These are phyloP conservation scores for Isoetes taiwanensis DNA, from an alignment of 75 land plant species.

Conservation along the genomic window DNA sequence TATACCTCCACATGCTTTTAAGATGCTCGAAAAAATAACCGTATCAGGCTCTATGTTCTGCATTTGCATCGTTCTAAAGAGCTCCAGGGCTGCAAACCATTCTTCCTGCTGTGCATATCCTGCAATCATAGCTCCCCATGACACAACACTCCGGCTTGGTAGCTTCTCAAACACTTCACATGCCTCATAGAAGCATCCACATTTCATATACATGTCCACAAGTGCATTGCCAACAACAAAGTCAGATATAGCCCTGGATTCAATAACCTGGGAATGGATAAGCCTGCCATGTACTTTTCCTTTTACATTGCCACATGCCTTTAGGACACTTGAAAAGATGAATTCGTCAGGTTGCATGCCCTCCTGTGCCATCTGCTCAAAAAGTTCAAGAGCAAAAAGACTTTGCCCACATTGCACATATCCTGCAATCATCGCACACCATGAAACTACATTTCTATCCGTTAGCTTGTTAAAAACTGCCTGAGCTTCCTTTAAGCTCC, in stretches of 20 bases:
- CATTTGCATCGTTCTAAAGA: conserved; percentile 18
- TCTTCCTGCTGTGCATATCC: conserved; percentile 43
- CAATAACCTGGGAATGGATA: conserved; percentile 29
- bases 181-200: conserved; percentile 31
- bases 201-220: conserved; percentile 44
- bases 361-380: conserved; percentile 9
- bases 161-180: conserved; percentile 32
- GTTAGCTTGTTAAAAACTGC: conserved; percentile 19
- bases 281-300: conserved; percentile 27
- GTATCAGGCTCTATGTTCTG: not conserved
- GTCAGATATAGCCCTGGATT: conserved; percentile 29
- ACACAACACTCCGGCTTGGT: conserved; percentile 21
- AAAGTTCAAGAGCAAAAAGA: conserved; percentile 25
- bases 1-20: conserved; percentile 30
- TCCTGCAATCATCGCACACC: conserved; percentile 44
- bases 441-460: conserved; percentile 21
- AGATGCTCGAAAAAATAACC: conserved; percentile 1
- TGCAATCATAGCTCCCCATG: conserved; percentile 67
- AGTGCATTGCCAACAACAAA: conserved; percentile 29
- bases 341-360: conserved; percentile 3
- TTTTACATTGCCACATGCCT: conserved; percentile 32
- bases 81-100: conserved; percentile 20
- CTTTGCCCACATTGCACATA: conserved; percentile 21
- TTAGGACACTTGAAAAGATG: conserved; percentile 9
- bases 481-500: conserved; percentile 30